Evolutionary conservation across 768 basidiomycete genomes (phyloP), one percentile per base, ranked within the genome.

Genomic region (Cystofilobasidium ferigula): DNA sequence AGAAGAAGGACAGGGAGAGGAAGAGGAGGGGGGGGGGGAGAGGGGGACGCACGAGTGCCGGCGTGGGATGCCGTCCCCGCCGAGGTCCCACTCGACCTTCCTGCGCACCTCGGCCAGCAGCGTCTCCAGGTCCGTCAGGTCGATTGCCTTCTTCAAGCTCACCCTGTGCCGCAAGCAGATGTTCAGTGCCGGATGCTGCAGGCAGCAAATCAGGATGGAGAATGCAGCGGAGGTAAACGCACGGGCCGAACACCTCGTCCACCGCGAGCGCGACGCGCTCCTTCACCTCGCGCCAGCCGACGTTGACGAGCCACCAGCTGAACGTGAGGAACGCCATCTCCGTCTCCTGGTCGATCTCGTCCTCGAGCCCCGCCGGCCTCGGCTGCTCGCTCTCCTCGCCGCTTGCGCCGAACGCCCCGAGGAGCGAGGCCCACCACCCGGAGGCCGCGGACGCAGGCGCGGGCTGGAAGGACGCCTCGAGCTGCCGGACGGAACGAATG

Each of bases 261-360:
- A 92, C 89, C 0, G 82, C 86, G 38, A 81, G 77, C 70, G 85
- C 77, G 0, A 92, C 87, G 43, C 88, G 78, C 69, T 84, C 83
- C 0, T 82, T 84, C 0, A 97, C 81, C 65, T 86, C 85, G 70
- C 86, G 87, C 91, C 92, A 94, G 0, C 93, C 91, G 4, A 90
- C 86, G 72, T 95, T 85, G 63, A 94, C 72, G 13, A 94, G 79
- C 90, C 91, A 94, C 90, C 91, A 97, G 43, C 85, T 88, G 71
- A 93, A 81, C 0, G 87, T 89, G 58, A 95, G 78, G 73, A 84
- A 97, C 72, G 85, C 83, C 67, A 83, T 79, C 74, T 93, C 90
- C 7, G 84, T 83, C 62, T 86, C 86, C 40, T 85, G 38, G 75
- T 78, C 71, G 58, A 70, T 53, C 45, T 63, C 61, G 45, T 56